Conservation (phyloP, 164 flowering plant genomes). For the Chloranthus sessilifolius region DNA sequence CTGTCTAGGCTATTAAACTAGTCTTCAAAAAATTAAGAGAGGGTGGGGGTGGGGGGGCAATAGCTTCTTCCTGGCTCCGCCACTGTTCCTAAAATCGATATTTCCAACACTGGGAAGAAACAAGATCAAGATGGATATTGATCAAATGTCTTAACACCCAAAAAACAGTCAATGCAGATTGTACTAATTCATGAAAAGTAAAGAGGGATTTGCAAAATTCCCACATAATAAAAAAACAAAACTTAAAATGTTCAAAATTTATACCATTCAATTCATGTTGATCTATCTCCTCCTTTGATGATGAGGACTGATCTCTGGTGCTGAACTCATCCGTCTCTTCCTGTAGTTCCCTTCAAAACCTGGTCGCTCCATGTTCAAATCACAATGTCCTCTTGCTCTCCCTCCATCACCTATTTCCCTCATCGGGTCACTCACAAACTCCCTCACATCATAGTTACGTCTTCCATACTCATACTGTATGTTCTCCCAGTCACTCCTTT, state of each 20-base stretch:
- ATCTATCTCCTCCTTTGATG: slow-evolving; percentile 14
- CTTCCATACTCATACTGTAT: slow-evolving; percentile 5
- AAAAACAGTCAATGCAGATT: not conserved
- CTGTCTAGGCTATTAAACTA: too few relatives aligned
- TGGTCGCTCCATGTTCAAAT: slow-evolving; percentile 2
- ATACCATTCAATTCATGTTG: not conserved
- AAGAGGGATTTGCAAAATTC: not conserved
- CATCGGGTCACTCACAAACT: not conserved
- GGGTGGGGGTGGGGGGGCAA: too few relatives aligned
- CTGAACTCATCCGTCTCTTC: slow-evolving; percentile 12
- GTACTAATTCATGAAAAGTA: not conserved
- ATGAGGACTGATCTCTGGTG: not conserved
- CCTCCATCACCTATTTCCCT: not conserved
- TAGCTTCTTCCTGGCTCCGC: too few relatives aligned
- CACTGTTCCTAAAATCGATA: too few relatives aligned
- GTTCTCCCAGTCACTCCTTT: slow-evolving; percentile 4
- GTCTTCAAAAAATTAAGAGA: too few relatives aligned
- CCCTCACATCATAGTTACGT: not conserved
- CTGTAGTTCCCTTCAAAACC: slow-evolving; percentile 8
- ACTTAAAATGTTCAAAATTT: not conserved
- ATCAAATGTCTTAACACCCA: too few relatives aligned
- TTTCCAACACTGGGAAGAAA: too few relatives aligned
- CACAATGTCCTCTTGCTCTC: not conserved
- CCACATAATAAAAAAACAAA: not conserved
- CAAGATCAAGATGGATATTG: too few relatives aligned